Conservation (phyloP, 2,329 filamentous ascomycete genomes). For the Colletotrichum sp. region DNA sequence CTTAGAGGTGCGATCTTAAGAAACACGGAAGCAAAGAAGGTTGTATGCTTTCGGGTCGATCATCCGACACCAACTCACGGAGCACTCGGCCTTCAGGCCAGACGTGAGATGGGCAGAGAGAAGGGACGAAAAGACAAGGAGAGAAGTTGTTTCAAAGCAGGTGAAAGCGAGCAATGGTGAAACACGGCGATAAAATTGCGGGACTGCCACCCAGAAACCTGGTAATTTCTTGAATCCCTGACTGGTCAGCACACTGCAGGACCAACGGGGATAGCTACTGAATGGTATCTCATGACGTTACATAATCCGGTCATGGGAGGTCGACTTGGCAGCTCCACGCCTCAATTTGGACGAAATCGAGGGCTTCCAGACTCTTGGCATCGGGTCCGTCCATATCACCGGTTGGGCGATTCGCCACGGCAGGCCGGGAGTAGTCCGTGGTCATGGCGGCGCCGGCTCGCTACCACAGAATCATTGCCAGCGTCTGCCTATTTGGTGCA, state of each 20-base stretch:
- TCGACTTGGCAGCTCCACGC: neutral
- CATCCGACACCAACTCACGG: neutral
- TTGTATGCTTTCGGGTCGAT: conserved; percentile 4
- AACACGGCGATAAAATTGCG: neutral
- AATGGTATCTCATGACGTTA: neutral
- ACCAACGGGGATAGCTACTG: neutral
- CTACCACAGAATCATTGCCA: neutral
- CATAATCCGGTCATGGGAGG: neutral
- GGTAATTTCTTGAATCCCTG: neutral
- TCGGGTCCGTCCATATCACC: neutral
- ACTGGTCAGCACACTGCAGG: neutral
- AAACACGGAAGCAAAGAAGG: neutral
- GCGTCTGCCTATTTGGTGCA: neutral
- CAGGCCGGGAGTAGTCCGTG: neutral
- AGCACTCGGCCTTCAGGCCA: neutral
- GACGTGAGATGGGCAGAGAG: neutral
- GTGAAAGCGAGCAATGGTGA: conserved; percentile 1
- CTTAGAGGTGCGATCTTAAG: neutral
- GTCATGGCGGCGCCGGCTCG: neutral
- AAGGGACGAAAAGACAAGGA: neutral
- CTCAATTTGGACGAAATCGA: neutral
- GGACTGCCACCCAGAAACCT: conserved; percentile 3
- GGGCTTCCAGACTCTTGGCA: neutral
- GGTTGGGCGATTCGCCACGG: neutral
- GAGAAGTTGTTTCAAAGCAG: neutral